A percentile compares a stretch with the other conserved stretches of the same genome.
phyloP scores from a whole-genome alignment of 805 yeast genomes.

The Wickerhamiella shivajii region DNA sequence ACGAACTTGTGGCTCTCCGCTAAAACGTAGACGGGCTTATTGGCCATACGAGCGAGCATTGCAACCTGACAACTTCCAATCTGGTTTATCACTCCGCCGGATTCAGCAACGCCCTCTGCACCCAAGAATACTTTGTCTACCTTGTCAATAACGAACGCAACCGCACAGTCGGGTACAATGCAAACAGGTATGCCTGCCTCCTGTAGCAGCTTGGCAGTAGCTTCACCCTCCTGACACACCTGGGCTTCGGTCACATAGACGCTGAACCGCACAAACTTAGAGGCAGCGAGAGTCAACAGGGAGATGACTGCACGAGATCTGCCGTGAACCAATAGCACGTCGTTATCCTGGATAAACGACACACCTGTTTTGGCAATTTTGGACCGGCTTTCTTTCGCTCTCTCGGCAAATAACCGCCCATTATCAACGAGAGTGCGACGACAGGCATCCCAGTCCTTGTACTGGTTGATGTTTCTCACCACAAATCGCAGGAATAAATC shows the following conservation, averaged over 20 bases:
- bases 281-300: conserved; percentile 59
- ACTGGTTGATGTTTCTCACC: conserved; percentile 66
- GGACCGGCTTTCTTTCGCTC: conserved; percentile 82
- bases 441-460: conserved; percentile 91
- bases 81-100: conserved; percentile 92
- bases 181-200: conserved; percentile 72
- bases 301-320: conserved; percentile 80
- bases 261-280: conserved; percentile 66
- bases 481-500: conserved; percentile 92
- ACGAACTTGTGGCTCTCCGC: conserved; percentile 94
- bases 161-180: conserved; percentile 81
- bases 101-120: conserved; percentile 98
- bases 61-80: conserved; percentile 92
- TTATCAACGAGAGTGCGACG: conserved; percentile 77
- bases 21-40: conserved; percentile 86
- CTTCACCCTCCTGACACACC: conserved; percentile 62
- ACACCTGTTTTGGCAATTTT: conserved; percentile 79
- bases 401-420: conserved; percentile 77
- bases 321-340: conserved; percentile 76
- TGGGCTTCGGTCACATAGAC: conserved; percentile 89
- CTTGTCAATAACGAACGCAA: conserved; percentile 80
- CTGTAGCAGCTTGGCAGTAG: conserved; percentile 54
- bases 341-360: conserved; percentile 87
- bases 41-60: conserved; percentile 74
- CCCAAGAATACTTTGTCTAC: conserved; percentile 92